Evolutionary conservation across 306 rosid species (phyloP), one percentile per base, ranked within the genome.

Genomic region (Quercus rubra): DNA sequence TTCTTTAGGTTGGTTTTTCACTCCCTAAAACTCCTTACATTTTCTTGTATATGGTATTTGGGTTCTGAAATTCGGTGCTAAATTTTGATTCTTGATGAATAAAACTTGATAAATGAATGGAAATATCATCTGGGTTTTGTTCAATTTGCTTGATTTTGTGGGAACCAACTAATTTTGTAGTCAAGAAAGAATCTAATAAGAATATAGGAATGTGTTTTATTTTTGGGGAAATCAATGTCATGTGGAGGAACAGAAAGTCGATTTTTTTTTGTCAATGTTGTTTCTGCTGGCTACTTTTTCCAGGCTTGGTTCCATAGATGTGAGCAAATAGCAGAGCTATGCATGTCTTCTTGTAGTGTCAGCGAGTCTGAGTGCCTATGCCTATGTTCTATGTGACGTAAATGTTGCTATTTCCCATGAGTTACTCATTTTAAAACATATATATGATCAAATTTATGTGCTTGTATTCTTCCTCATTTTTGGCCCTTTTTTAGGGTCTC

Each of bases 1-100:
- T 17, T 70, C 76, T 9, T 58, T 19, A 76, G 89, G 88, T 91
- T 86, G 56, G 43, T 14, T 79, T 59, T 4, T 27, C 35, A 23
- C 14, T 51, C 55, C 30, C 20, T 17, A 69, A 21, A 21, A 56
- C 66, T 58, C 14, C 5, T 9, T 51, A 17, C 35, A 62, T 66
- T 57, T 55, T 55, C 1, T 6, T 10, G 21, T 8, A 46, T 61
- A 0, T 33, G 68, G 20, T 21, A 30, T 70, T 79, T 35, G 55
- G 55, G 78, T 71, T 80, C 68, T 5, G 55, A 28, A 73, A 46
- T 10, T 6, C 70, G 69, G 79, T 35, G 43, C 23, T 54, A 46
- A 67, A 1, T 9, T 77, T 35, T 80, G 56, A 35, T 74, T 86
- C 3, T 23, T 55, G 70, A 59, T 2, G 52, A 57, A 55, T 52